These are phyloP conservation scores for Colletotrichum musae DNA, from an alignment of 2,329 filamentous ascomycete genomes.

Conservation along the genomic window DNA sequence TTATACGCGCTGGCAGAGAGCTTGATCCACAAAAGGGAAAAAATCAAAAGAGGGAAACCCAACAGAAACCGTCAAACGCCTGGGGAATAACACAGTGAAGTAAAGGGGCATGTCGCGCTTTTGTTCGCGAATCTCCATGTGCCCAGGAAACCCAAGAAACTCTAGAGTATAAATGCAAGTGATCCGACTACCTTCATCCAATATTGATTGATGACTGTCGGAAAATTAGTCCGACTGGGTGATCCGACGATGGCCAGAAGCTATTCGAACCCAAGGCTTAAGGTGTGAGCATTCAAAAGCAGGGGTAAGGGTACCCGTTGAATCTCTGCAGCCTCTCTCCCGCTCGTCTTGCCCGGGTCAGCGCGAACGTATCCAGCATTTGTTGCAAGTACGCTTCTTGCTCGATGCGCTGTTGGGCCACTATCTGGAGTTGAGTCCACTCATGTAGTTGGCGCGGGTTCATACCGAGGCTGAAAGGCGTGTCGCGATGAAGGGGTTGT, in stretches of 20 bases:
- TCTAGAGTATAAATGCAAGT: conserved; percentile 13
- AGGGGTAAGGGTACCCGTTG: too few species aligned
- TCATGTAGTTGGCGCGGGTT: conserved; percentile 1
- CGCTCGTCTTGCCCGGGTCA: too few species aligned
- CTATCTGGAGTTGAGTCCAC: not conserved
- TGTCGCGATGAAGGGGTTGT: not conserved
- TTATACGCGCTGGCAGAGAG: conserved; percentile 31
- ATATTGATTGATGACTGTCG: not conserved
- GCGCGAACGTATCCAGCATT: too few species aligned
- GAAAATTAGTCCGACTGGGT: not conserved
- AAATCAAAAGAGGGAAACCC: conserved; percentile 10
- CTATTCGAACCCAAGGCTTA: too few species aligned
- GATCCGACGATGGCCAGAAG: too few species aligned
- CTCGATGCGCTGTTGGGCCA: too few species aligned
- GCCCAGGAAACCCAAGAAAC: conserved; percentile 3
- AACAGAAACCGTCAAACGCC: conserved; percentile 27
- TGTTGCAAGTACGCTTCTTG: too few species aligned
- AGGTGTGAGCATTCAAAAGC: too few species aligned
- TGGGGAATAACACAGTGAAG: conserved; percentile 34
- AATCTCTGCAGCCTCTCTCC: too few species aligned
- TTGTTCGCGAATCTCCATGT: conserved; percentile 7
- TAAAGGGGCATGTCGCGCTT: conserved; percentile 1
- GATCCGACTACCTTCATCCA: not conserved
- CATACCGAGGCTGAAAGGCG: not conserved
- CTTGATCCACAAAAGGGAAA: not conserved